Conservation (phyloP, 2,329 filamentous ascomycete genomes). For the Monosporascus ibericus region DNA sequence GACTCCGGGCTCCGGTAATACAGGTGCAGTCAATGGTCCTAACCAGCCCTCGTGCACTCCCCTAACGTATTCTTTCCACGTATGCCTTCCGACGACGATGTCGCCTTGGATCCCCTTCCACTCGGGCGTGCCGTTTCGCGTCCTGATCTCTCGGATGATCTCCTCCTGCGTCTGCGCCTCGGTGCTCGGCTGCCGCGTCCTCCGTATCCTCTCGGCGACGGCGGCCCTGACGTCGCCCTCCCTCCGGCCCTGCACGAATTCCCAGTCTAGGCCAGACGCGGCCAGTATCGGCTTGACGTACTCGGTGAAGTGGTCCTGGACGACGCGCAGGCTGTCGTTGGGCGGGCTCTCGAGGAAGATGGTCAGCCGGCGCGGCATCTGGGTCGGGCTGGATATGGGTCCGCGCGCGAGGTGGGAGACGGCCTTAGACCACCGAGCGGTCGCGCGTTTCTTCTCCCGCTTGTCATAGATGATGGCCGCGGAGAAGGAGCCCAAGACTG, state of each 20-base stretch:
- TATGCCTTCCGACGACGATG: slow-evolving; percentile 80
- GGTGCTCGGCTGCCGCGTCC: slow-evolving; percentile 53
- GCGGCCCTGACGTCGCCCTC: slow-evolving; percentile 90
- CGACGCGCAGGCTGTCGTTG: slow-evolving; percentile 72
- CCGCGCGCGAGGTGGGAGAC: slow-evolving; percentile 82
- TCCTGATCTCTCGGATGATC: slow-evolving; percentile 56
- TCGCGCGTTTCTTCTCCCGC: slow-evolving; percentile 77
- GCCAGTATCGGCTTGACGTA: slow-evolving; percentile 92
- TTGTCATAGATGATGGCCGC: slow-evolving; percentile 86
- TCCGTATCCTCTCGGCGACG: slow-evolving; percentile 78
- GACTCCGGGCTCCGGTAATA: slow-evolving; percentile 23
- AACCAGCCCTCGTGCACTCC: slow-evolving; percentile 96
- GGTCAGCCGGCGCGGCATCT: slow-evolving; percentile 77
- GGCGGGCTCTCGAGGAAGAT: slow-evolving; percentile 83
- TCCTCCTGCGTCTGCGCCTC: slow-evolving; percentile 51
- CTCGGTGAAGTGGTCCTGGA: slow-evolving; percentile 93
- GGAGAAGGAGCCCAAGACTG: slow-evolving; percentile 70
- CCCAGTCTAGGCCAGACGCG: slow-evolving; percentile 88
- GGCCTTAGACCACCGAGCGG: slow-evolving; percentile 77
- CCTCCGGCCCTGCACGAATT: slow-evolving; percentile 84
- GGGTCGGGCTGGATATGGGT: slow-evolving; percentile 58
- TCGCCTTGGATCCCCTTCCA: slow-evolving; percentile 75
- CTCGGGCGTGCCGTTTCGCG: slow-evolving; percentile 60
- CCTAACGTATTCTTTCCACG: slow-evolving; percentile 96
- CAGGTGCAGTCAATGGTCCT: slow-evolving; percentile 67